phyloP scores from a whole-genome alignment of 352 stramenopile genomes.

The Thalassiosira hispida region DNA sequence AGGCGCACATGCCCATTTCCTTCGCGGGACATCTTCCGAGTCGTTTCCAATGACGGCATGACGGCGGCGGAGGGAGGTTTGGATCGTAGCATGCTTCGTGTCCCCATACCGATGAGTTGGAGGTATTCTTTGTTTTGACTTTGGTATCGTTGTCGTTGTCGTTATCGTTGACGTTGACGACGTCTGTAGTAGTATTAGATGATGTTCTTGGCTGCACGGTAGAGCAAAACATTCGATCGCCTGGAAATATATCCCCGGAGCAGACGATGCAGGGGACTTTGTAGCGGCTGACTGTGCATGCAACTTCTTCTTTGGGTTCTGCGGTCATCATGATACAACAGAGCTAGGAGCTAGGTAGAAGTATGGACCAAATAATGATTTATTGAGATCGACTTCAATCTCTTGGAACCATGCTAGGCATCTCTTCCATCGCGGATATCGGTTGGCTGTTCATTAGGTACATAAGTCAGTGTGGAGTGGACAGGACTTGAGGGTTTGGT shows the following conservation, averaged over 20 bases:
- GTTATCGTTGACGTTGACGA: neutral
- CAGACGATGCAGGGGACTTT: conserved; percentile 18
- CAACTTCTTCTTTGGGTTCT: neutral
- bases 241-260: conserved; percentile 1
- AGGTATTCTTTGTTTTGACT: no score
- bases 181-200: neutral
- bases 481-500: no score
- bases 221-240: conserved; percentile 48
- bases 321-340: no score
- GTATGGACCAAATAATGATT: no score
- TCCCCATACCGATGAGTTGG: conserved; percentile 30
- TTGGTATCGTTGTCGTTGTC: neutral
- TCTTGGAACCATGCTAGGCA: no score
- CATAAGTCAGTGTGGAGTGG: no score
- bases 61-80: conserved; percentile 29
- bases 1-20: conserved; percentile 37
- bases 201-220: neutral
- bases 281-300: conserved; percentile 24
- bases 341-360: no score
- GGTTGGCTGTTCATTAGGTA: no score
- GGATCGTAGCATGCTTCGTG: conserved; percentile 32
- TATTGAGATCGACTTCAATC: no score
- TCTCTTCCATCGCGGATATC: no score
- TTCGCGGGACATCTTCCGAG: conserved; percentile 40
- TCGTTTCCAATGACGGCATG: conserved; percentile 46